Base-by-base conservation (phyloP, 2,329 filamentous ascomycete species). In the Trichophyton simii region DNA sequence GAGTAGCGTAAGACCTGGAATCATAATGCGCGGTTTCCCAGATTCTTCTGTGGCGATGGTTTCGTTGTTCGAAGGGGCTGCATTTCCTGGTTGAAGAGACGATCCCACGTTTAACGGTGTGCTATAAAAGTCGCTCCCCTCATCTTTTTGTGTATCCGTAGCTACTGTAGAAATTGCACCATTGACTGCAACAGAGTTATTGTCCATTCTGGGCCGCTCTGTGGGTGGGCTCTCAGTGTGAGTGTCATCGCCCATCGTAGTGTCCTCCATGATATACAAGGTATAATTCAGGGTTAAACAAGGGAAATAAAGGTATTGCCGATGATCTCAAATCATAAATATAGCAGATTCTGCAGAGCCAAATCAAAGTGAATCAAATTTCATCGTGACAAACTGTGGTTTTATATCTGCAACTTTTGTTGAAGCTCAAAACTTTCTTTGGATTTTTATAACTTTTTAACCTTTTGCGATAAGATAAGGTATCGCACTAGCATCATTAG, bases 51-150 rank as follows among this genome's bases (percentile, higher is more conserved):
- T 44, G 54, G 42, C 9, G n/a, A 48, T 38, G 5, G 22, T 13
- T 44, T 44, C 55, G 25, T 31, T 22, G 5, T 42, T 38, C 18
- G 42, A 31, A 42, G 18, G 13, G 20, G 20, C 28, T 8, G 20
- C 11, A 6, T 58, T 28, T 13, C n/a, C 34, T 28, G 61, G 42
- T 11, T 20, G 61, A 22, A 68, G 63, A 2, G 72, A 71, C 0
- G 70, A 73, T 11, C 66, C 70, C 50, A 66, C 66, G 52, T 64
- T 66, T 60, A 71, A 65, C 2, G 73, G 72, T 8, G 74, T 76
- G 60, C 74, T 75, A 67, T 76, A 76, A 52, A 76, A 75, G 67
- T 76, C 73, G 62, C 72, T 76, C 58, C 68, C 72, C 67, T 73
- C 70, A 61, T 75, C 75, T 20, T 64, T 65, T 7, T 67, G 18